These are phyloP conservation scores for Gossypium bickii DNA, from an alignment of 345 rosid species.

Conservation along the genomic window DNA sequence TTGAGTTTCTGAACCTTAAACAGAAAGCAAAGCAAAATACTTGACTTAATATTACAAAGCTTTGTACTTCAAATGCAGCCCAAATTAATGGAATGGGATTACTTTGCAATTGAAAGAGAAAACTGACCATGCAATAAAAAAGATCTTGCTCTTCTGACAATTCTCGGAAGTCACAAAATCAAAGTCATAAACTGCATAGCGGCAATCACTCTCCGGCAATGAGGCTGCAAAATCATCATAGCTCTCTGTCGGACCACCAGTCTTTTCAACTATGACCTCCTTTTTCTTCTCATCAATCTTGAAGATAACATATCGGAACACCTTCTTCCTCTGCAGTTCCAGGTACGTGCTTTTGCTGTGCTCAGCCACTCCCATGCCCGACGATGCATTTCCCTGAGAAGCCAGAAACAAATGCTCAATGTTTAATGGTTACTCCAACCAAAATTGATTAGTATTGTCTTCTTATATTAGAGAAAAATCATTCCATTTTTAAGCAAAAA, in stretches of 20 bases:
- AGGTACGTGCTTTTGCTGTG: constrained; percentile 49
- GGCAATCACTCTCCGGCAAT: constrained; percentile 66
- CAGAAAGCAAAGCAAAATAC: neutral
- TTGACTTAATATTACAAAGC: neutral
- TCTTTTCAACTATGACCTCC: constrained; percentile 66
- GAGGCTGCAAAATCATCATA: constrained; percentile 72
- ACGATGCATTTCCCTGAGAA: constrained; percentile 35
- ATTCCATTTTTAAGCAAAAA: neutral
- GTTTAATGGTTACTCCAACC: neutral
- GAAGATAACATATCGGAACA: constrained; percentile 60
- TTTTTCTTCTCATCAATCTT: constrained; percentile 64
- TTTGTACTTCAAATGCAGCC: too few species aligned
- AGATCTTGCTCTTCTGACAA: constrained; percentile 82
- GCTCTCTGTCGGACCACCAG: constrained; percentile 54
- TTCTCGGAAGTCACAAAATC: constrained; percentile 74
- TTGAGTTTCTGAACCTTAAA: neutral
- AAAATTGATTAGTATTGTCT: neutral
- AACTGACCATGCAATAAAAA: constrained; percentile 70
- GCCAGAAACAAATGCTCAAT: neutral
- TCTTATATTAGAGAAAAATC: neutral
- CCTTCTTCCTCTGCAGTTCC: constrained; percentile 74
- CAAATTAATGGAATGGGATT: neutral
- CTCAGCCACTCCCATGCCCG: constrained; percentile 82
- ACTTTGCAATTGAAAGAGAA: neutral
- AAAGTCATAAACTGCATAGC: constrained; percentile 73